phyloP scores from a whole-genome alignment of 2,329 filamentous ascomycete species.

The Fusarium sp. region DNA sequence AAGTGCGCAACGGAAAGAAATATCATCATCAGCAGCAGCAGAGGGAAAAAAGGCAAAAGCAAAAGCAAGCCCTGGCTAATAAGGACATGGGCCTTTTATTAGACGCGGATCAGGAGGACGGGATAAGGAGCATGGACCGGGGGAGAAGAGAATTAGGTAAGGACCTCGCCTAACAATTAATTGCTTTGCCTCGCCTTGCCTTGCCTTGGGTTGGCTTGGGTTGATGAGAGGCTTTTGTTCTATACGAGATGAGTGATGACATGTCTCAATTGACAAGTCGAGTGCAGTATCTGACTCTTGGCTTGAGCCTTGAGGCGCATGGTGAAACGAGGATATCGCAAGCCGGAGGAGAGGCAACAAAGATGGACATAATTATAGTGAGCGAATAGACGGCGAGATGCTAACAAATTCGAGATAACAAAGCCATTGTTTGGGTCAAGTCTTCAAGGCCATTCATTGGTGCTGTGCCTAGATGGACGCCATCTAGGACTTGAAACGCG shows the following conservation, averaged over 20 bases:
- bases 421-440: slow-evolving; percentile 15
- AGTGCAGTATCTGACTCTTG: slow-evolving; percentile 1
- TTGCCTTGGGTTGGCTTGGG: too few relatives aligned
- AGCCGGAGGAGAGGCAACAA: background rate
- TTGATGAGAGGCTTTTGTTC: background rate
- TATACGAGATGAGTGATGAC: slow-evolving; percentile 24
- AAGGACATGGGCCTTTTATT: slow-evolving; percentile 30
- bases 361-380: background rate
- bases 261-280: slow-evolving; percentile 20
- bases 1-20: slow-evolving; percentile 7
- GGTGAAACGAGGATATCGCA: slow-evolving; percentile 23
- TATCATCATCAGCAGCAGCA: background rate
- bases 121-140: slow-evolving; percentile 22
- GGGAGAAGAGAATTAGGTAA: background rate
- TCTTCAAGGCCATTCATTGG: slow-evolving; percentile 1
- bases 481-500: slow-evolving; percentile 41
- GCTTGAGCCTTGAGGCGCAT: background rate
- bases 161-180: background rate
- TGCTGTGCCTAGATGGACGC: slow-evolving; percentile 17
- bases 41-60: background rate
- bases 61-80: background rate
- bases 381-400: slow-evolving; percentile 3
- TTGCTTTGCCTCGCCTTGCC: background rate
- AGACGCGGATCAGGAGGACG: slow-evolving; percentile 32
- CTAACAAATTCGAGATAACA: slow-evolving; percentile 2